Evolutionary conservation across 305 asterid genomes (phyloP), one percentile per base, ranked within the genome.

Genomic region (Fraxinus sp.): DNA sequence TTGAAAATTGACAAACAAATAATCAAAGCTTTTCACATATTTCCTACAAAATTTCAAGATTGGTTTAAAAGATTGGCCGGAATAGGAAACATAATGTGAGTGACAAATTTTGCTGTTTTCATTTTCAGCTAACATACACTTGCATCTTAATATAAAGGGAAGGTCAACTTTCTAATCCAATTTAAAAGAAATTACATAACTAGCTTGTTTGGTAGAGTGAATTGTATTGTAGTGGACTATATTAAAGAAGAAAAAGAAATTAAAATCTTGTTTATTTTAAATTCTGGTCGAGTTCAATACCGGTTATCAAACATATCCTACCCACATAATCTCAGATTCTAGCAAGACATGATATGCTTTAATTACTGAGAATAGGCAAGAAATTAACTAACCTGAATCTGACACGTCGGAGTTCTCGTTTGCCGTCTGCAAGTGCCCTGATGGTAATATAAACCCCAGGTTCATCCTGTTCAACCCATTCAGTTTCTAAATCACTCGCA

Each of bases 401-500:
- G 81, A 95, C 98, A 4, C 97, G 97, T 85, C 90, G 86, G 88
- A 95, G 95, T 83, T 95, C 98, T 86, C 93, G 84, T 89, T 86
- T 90, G 18, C 97, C 98, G 75, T 92, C 92, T 24, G 97, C 91
- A 84, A 90, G 87, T 36, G 96, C 95, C 83, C 90, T 87, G 88
- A 95, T 91, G 64, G 98, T 93, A 84, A 95, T 90, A 82, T 95
- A 92, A 77, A 95, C 97, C 36, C 97, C 98, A 5, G 97, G 92
- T 84, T 92, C 96, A 20, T 95, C 98, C 84, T 95, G 95, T 43
- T 95, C 98, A 32, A 93, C 95, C 97, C 97, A 93, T 74, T 95
- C 97, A 0, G 85, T 91, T 79, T 95, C 98, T 84, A 93, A 78
- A 81, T 95, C 98, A 68, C 97, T 93, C 26, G 92, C 96, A 87